phyloP scores from a whole-genome alignment of 495 filamentous ascomycete species.

The Penicillium bovifimosum region DNA sequence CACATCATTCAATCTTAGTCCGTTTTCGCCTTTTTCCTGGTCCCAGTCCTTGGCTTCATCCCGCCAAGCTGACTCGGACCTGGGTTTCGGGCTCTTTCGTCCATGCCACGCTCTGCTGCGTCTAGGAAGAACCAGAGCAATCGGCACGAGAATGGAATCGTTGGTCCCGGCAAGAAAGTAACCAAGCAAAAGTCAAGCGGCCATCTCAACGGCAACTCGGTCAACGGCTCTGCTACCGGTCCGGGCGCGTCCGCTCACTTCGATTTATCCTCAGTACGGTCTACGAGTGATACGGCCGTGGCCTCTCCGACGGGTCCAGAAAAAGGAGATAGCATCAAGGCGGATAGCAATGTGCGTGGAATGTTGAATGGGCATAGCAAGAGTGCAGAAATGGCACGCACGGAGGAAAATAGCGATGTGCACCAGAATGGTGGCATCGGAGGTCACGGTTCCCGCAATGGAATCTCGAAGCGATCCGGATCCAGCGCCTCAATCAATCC shows the following conservation, averaged over 20 bases:
- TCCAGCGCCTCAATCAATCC: constrained; percentile 58
- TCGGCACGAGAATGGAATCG: constrained; percentile 82
- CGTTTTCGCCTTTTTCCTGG: constrained; percentile 27
- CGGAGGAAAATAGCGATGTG: constrained; percentile 32
- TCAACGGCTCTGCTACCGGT: constrained; percentile 42
- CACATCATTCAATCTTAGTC: constrained; percentile 3
- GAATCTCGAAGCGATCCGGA: constrained; percentile 54
- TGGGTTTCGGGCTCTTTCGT: constrained; percentile 44
- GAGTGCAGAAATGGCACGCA: constrained; percentile 37
- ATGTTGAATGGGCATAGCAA: constrained; percentile 38
- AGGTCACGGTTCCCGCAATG: constrained; percentile 31
- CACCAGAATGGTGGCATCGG: constrained; percentile 33
- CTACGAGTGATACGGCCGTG: constrained; percentile 36
- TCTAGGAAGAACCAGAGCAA: constrained; percentile 57
- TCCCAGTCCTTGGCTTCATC: constrained; percentile 48
- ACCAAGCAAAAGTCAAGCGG: constrained; percentile 60
- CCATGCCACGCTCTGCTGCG: constrained; percentile 74
- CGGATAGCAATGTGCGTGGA: constrained; percentile 33
- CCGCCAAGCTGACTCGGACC: constrained; percentile 52
- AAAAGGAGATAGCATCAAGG: constrained; percentile 32
- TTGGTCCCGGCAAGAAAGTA: constrained; percentile 78
- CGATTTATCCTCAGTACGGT: constrained; percentile 41
- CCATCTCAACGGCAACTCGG: constrained; percentile 51
- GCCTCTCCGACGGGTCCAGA: constrained; percentile 35
- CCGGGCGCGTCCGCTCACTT: constrained; percentile 39